These are phyloP conservation scores for Irpex lacteus DNA, from an alignment of 1,284 basidiomycete genomes.

Conservation along the genomic window DNA sequence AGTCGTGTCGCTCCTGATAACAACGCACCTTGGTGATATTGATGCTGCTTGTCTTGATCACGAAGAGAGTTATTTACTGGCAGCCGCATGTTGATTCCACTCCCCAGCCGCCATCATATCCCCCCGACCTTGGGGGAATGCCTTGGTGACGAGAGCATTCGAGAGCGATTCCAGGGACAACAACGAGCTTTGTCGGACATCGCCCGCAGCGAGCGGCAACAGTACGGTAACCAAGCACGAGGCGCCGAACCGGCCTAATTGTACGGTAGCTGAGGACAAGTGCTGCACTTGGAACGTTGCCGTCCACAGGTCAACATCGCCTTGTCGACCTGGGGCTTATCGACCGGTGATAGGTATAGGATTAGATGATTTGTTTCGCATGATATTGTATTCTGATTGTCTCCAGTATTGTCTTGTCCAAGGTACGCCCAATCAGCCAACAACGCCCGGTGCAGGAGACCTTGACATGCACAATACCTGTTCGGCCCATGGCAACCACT, in stretches of 20 bases:
- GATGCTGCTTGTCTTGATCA: too few relatives aligned
- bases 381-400: constrained; percentile 17
- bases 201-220: background rate
- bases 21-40: too few relatives aligned
- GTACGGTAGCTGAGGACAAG: constrained; percentile 7
- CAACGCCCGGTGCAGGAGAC: constrained; percentile 3
- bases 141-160: background rate
- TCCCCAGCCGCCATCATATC: too few relatives aligned
- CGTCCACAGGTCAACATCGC: constrained; percentile 7
- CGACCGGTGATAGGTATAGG: constrained; percentile 9
- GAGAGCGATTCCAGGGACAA: background rate
- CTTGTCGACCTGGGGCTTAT: constrained; percentile 15
- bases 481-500: constrained; percentile 27
- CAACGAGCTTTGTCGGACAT: background rate
- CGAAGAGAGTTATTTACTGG: background rate
- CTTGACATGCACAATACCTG: constrained; percentile 18
- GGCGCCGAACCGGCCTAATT: constrained; percentile 2
- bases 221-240: background rate
- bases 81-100: too few relatives aligned
- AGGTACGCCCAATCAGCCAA: constrained; percentile 6
- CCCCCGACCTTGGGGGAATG: too few relatives aligned
- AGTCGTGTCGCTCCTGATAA: too few relatives aligned
- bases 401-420: constrained; percentile 15
- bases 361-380: constrained; percentile 7
- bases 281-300: background rate